Evolutionary conservation across 2,329 filamentous ascomycete species (phyloP).

Genomic region (Aquanectria penicillioides): DNA sequence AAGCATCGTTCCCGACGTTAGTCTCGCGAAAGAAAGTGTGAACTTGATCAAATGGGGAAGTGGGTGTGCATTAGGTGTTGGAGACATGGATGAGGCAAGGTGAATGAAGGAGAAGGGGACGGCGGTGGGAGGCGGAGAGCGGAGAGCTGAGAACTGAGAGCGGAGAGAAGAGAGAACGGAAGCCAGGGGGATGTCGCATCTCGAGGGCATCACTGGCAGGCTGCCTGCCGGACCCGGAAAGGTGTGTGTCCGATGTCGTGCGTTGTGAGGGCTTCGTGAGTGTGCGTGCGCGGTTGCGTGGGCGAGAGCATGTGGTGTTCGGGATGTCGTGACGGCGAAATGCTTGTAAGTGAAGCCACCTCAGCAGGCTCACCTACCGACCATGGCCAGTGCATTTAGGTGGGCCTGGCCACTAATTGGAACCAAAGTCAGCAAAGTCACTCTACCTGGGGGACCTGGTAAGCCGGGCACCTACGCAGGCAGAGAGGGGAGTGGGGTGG

Average conservation of each 20-base stretch:
- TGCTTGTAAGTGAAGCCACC: constrained; percentile 16
- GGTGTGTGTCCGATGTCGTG: constrained; percentile 1
- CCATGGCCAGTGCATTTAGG: not conserved
- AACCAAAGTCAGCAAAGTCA: constrained; percentile 13
- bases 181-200: constrained; percentile 8
- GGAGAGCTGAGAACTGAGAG: not conserved
- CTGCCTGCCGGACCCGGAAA: constrained; percentile 3
- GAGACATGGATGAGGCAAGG: not conserved
- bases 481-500: constrained; percentile 13
- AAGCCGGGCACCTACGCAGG: constrained; percentile 6
- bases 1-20: not conserved
- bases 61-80: not conserved
- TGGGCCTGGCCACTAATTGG: constrained; percentile 13
- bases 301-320: constrained; percentile 11
- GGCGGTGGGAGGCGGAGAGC: too few species aligned
- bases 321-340: constrained; percentile 11
- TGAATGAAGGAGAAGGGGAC: not conserved
- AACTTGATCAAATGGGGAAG: not conserved
- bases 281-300: not conserved
- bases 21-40: not conserved
- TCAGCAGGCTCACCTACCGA: not conserved
- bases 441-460: constrained; percentile 13
- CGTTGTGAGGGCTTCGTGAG: constrained; percentile 2
- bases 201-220: constrained; percentile 2
- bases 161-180: constrained; percentile 7